phyloP scores from a whole-genome alignment of 2,329 filamentous ascomycete genomes.

The Camptophora hylomeconis region DNA sequence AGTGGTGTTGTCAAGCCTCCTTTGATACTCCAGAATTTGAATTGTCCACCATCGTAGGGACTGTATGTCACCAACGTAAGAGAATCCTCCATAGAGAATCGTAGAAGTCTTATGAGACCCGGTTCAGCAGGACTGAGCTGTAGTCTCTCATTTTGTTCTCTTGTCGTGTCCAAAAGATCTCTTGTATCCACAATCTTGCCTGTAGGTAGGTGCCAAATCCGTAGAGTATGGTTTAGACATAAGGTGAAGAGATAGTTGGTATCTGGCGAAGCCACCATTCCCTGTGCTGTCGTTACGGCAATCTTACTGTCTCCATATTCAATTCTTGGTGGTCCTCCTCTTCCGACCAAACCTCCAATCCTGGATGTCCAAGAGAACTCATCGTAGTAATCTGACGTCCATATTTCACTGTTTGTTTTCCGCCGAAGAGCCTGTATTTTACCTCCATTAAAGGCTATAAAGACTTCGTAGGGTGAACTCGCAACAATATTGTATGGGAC shows the following conservation, averaged over 20 bases:
- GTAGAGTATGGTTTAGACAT: constrained; percentile 75
- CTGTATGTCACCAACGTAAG: constrained; percentile 63
- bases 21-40: constrained; percentile 82
- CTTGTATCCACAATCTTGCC: constrained; percentile 64
- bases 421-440: constrained; percentile 54
- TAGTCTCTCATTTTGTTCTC: constrained; percentile 58
- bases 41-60: constrained; percentile 72
- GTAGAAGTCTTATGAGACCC: constrained; percentile 55
- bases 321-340: constrained; percentile 29
- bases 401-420: constrained; percentile 37
- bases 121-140: constrained; percentile 66
- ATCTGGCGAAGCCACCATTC: constrained; percentile 33
- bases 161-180: constrained; percentile 60
- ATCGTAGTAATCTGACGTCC: constrained; percentile 34
- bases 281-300: constrained; percentile 30
- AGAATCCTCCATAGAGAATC: constrained; percentile 7
- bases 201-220: constrained; percentile 77
- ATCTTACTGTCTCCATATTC: constrained; percentile 28
- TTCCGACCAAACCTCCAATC: constrained; percentile 33
- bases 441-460: constrained; percentile 50
- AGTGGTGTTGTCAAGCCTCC: constrained; percentile 43
- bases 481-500: constrained; percentile 63
- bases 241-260: constrained; percentile 56
- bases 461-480: constrained; percentile 56
- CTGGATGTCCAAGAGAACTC: constrained; percentile 37